Evolutionary conservation across 306 rosid species (phyloP).

Genomic region (Rosa persica): DNA sequence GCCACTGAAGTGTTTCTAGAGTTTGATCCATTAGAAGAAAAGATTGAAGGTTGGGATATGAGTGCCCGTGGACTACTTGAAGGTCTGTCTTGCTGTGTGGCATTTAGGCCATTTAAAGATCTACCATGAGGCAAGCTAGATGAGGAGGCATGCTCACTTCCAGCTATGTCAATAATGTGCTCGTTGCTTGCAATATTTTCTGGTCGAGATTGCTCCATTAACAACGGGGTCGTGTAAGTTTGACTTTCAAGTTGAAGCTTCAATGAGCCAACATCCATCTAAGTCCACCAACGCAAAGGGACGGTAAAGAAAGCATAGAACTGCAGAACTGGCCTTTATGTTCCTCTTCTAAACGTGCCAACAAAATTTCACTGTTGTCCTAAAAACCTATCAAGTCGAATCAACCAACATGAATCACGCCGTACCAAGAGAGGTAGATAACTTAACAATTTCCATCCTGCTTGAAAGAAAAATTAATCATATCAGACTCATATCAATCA

Average conservation of each 20-base stretch:
- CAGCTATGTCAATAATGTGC: slow-evolving; percentile 61
- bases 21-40: slow-evolving; percentile 54
- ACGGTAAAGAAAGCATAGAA: slow-evolving; percentile 40
- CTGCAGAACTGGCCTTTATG: slow-evolving; percentile 20
- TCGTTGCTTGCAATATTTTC: slow-evolving; percentile 39
- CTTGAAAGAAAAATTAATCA: slow-evolving; percentile 16
- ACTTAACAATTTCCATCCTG: slow-evolving; percentile 35
- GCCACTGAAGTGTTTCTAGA: slow-evolving; percentile 56
- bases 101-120: slow-evolving; percentile 40
- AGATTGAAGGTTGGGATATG: slow-evolving; percentile 39
- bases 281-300: slow-evolving; percentile 43
- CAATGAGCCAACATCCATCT: slow-evolving; percentile 57
- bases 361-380: slow-evolving; percentile 26
- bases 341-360: slow-evolving; percentile 23
- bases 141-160: slow-evolving; percentile 48
- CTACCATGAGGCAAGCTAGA: slow-evolving; percentile 57
- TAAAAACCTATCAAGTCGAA: slow-evolving; percentile 13
- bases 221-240: slow-evolving; percentile 34
- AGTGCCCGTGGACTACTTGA: slow-evolving; percentile 36
- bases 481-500: slow-evolving; percentile 3
- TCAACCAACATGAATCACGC: slow-evolving; percentile 9
- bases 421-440: slow-evolving; percentile 25
- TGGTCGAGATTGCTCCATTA: slow-evolving; percentile 59
- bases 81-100: slow-evolving; percentile 44
- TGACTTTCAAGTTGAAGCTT: slow-evolving; percentile 50